Base-by-base conservation (phyloP, 2,329 filamentous ascomycete species). In the Bipolaris cookei region DNA sequence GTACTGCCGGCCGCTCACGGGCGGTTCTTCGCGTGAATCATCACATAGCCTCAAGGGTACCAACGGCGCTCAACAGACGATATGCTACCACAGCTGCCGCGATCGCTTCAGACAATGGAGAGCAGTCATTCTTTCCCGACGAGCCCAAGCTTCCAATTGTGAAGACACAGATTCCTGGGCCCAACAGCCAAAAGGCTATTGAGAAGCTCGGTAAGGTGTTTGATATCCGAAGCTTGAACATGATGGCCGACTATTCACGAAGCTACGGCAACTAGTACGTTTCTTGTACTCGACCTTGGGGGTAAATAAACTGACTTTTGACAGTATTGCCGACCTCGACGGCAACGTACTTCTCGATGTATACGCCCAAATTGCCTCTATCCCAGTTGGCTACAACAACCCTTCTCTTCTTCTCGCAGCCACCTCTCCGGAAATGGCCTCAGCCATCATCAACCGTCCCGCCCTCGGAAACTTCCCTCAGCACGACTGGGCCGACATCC, bases 301-400 rank as follows among this genome's bases (percentile, higher is more conserved):
- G n/a, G 28, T 16, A 6, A 6, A 3, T 2, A 34, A 18, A 37
- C 42, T 68, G 37, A 67, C 58, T 34, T 30, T 28, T 8, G 3
- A 7, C 32, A 77, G 75, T 66, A 87, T 91, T 65, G 84, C 83
- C 32, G 89, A 91, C 67, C 83, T 87, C 0, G 89, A 91, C 70
- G 88, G 88, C 64, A 91, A 91, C 70, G 78, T 86, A 14, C 79
- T 91, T 56, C 83, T 91, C n/a, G 89, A 91, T 68, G 88, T 91
- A 80, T 89, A 94, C 73, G 90, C 92, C 49, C 92, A 97, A 79
- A 97, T 97, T 72, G 92, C 92, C 62, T 96, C 91, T 39, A 97
- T 97, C 68, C 90, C 92, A 3, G 83, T 97, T 43, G 92, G 92
- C 59, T 97, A 97, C 85, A 96, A 94, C 84, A 97, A 97, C 81